Percentiles rank a stretch among this genome's conserved stretches.
Conservation (phyloP, 345 rosid genomes). For the Euclidium syriacum region DNA sequence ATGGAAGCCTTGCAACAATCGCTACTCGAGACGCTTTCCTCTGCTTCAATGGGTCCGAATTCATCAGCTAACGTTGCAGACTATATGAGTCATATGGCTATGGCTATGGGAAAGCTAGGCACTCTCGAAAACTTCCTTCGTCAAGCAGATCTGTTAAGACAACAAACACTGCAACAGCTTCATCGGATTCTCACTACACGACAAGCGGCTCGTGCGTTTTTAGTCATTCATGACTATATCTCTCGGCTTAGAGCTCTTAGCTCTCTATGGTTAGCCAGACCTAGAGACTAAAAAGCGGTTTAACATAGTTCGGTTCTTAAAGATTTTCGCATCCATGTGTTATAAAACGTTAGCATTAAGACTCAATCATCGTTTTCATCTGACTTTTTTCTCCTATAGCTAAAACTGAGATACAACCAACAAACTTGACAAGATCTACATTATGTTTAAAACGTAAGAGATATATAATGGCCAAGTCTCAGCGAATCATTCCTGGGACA, state of each 20-base stretch:
- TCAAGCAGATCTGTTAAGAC: conserved; percentile 96
- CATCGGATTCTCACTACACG: conserved; percentile 77
- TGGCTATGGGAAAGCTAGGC: conserved; percentile 83
- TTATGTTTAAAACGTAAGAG: neutral
- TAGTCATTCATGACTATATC: conserved; percentile 68
- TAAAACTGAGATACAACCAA: neutral
- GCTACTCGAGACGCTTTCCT: conserved; percentile 72
- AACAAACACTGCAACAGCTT: conserved; percentile 86
- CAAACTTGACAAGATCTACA: conserved; percentile 3
- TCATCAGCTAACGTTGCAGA: conserved; percentile 72
- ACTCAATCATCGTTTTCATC: conserved; percentile 3
- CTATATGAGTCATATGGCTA: conserved; percentile 94
- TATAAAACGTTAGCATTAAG: neutral
- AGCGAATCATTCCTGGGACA: conserved; percentile 36
- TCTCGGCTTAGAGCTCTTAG: conserved; percentile 91
- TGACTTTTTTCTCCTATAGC: neutral
- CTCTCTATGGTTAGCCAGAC: conserved; percentile 89
- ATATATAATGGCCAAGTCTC: neutral
- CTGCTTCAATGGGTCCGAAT: conserved; percentile 55
- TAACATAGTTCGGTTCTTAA: conserved; percentile 12
- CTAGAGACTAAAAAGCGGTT: conserved; percentile 50
- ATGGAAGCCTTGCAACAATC: conserved; percentile 97
- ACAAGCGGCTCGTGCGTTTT: conserved; percentile 85
- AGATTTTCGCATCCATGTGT: neutral
- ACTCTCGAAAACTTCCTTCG: conserved; percentile 84